These are phyloP conservation scores for Erodium chrysanthum DNA, from an alignment of 441 rosid genomes.

Conservation along the genomic window DNA sequence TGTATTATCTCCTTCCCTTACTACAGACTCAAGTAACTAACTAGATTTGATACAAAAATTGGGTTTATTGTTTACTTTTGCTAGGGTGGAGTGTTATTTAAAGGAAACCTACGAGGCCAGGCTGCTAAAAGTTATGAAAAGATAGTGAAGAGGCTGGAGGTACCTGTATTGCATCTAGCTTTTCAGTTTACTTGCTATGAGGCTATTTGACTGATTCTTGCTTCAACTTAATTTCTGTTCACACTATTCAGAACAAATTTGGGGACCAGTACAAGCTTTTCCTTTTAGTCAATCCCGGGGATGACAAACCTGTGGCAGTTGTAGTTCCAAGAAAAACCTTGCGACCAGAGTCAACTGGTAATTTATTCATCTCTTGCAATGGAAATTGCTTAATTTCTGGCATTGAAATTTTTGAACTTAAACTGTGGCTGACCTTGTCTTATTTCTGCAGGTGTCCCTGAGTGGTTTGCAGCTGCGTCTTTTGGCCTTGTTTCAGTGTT, in stretches of 20 bases:
- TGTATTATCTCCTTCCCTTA: conserved; percentile 8
- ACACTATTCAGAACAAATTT: conserved; percentile 56
- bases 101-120: conserved; percentile 84
- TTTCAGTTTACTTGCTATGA: conserved; percentile 1
- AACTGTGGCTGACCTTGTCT: conserved; percentile 9
- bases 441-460: conserved; percentile 68
- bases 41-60: background rate
- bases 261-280: conserved; percentile 76
- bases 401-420: background rate
- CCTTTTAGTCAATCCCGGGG: conserved; percentile 81
- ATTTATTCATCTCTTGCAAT: conserved; percentile 10
- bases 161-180: conserved; percentile 17
- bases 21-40: background rate
- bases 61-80: conserved; percentile 17
- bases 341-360: conserved; percentile 78
- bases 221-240: conserved; percentile 16
- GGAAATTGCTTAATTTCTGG: too few relatives aligned
- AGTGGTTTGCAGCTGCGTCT: conserved; percentile 93
- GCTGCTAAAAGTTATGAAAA: conserved; percentile 77
- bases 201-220: conserved; percentile 12
- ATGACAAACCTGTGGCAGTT: conserved; percentile 90
- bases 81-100: conserved; percentile 83
- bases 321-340: conserved; percentile 72
- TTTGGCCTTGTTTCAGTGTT: conserved; percentile 81
- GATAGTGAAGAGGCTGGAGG: conserved; percentile 65